These are phyloP conservation scores for Hanseniaspora gamundiae DNA, from an alignment of 1,139 yeast species.

Conservation along the genomic window DNA sequence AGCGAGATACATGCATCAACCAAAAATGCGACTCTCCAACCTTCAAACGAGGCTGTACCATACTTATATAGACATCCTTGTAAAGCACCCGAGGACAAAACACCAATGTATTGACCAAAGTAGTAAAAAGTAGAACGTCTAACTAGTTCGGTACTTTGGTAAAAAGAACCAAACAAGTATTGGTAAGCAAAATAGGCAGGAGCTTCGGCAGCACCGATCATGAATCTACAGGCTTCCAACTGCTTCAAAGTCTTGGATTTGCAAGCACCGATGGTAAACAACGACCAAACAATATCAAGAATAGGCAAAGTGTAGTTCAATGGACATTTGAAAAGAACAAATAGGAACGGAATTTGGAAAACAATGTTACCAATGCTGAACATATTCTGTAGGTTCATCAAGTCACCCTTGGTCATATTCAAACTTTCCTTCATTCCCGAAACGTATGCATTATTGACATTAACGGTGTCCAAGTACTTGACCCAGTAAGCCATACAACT, in stretches of 20 bases:
- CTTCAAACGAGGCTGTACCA: constrained; percentile 37
- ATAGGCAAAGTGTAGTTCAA: constrained; percentile 41
- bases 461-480: constrained; percentile 47
- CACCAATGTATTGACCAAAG: constrained; percentile 48
- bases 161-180: constrained; percentile 52
- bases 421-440: constrained; percentile 40
- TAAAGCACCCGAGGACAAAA: constrained; percentile 49
- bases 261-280: constrained; percentile 21
- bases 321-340: constrained; percentile 32
- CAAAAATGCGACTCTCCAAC: constrained; percentile 70
- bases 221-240: constrained; percentile 22
- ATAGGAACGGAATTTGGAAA: constrained; percentile 37
- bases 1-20: constrained; percentile 53
- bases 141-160: constrained; percentile 44
- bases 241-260: constrained; percentile 17
- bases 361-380: constrained; percentile 47
- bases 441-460: constrained; percentile 46
- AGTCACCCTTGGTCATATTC: constrained; percentile 47
- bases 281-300: constrained; percentile 29
- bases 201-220: constrained; percentile 52
- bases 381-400: constrained; percentile 44
- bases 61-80: constrained; percentile 46
- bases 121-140: constrained; percentile 52
- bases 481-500: constrained; percentile 56
- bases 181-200: constrained; percentile 50